Percentiles rank a stretch among this genome's conserved stretches.
Evolutionary conservation across 2,329 filamentous ascomycete species (phyloP).

Genomic region (Grosmannia huntii): DNA sequence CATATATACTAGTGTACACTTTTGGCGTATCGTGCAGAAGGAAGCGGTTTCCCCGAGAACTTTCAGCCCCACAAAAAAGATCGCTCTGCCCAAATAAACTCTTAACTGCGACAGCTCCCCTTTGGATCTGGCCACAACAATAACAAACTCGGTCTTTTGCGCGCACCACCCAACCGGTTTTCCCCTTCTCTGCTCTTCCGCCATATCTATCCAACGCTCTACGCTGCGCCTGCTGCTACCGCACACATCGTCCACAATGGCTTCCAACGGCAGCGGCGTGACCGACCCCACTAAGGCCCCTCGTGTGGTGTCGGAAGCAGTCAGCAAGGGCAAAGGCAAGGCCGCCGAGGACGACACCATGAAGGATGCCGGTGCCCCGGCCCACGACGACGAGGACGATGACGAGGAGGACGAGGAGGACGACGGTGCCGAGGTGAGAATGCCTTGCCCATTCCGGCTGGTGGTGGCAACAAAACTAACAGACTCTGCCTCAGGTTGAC

Average conservation of each 20-base stretch:
- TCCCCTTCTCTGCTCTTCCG: not conserved
- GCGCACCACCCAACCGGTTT: not conserved
- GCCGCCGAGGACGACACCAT: constrained; percentile 42
- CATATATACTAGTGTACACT: not conserved
- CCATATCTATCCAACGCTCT: not conserved
- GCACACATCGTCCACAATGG: constrained; percentile 21
- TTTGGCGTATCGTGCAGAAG: not conserved
- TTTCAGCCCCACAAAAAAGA: not conserved
- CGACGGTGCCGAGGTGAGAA: constrained; percentile 28
- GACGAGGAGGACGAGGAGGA: constrained; percentile 56
- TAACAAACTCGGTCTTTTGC: not conserved
- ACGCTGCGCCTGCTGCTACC: not conserved
- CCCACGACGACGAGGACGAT: constrained; percentile 60
- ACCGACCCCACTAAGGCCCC: constrained; percentile 28
- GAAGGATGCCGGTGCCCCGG: constrained; percentile 60
- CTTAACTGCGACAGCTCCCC: constrained; percentile 3
- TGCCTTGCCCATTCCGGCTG: not conserved
- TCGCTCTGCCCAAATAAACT: not conserved
- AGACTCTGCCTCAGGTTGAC: not conserved
- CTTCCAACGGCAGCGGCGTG: constrained; percentile 36
- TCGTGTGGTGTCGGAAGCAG: constrained; percentile 16
- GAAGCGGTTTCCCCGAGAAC: constrained; percentile 8
- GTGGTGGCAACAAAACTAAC: not conserved
- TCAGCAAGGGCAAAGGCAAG: constrained; percentile 69
- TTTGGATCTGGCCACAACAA: not conserved